Evolutionary conservation across 352 stramenopile species (phyloP), one percentile per base, ranked within the genome.

Genomic region (Albugo candida): DNA sequence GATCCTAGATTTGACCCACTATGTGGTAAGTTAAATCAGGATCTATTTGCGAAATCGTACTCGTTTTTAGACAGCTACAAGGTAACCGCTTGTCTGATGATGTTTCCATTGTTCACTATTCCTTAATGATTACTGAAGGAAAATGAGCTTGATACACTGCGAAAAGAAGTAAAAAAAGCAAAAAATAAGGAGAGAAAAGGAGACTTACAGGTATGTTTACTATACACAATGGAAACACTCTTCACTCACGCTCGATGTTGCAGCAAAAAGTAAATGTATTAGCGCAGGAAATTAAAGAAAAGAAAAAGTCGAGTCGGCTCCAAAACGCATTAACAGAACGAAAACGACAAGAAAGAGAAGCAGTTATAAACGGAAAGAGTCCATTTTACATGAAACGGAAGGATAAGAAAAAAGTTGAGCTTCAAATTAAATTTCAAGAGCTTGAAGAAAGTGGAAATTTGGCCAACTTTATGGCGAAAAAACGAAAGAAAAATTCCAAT

Each of bases 381-480:
- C 68, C 83, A 12, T 95, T 88, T 56, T 95, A 93, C 55, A 69
- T 94, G 51, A 95, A 88, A 76, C 69, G 73, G 51, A 92, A 89
- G 49, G 83, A 94, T 67, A 91, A 92, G 71, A 92, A 92, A 52
- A 84, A 80, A 51, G 39, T 95, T 27, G 83, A 93, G 58, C 64
- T 95, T 20, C 69, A 93, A 21, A 67, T 83, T 61, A 91, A 92
- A 53, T 95, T 93, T 66, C 70, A 95, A 52, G 78, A 89, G 45
- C 56, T 95, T 21, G 69, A 89, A 52, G 74, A 89, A 39, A 76
- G 66, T 14, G 84, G 84, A n/a, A 81, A 73, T 40, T 58, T 95
- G 43, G 83, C 76, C 45, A 94, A 93, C 57, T 95, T 93, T 53
- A 87, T 95, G 81, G 81, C 84, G 45, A 94, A 94, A 60, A 92